These are phyloP conservation scores for Solioccasus polychromus DNA, from an alignment of 768 basidiomycete genomes.

Conservation along the genomic window DNA sequence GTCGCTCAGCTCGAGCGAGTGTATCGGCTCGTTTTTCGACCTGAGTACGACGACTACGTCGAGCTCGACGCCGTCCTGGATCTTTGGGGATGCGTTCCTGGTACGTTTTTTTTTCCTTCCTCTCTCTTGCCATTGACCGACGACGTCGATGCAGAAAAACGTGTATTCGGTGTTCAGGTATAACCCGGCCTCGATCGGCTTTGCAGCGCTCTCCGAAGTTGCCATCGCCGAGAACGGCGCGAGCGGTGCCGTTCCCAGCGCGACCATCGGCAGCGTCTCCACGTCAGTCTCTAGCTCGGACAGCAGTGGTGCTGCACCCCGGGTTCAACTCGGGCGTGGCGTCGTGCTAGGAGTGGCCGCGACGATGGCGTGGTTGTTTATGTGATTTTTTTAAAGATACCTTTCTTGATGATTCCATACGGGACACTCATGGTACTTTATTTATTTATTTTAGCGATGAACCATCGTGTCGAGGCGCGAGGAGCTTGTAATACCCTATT, in stretches of 20 bases:
- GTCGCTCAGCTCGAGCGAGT: slow-evolving; percentile 36
- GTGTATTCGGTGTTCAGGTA: slow-evolving; percentile 56
- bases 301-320: slow-evolving; percentile 3
- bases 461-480: too few relatives aligned
- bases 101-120: slow-evolving; percentile 4
- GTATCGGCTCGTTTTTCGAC: slow-evolving; percentile 55
- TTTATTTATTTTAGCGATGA: too few relatives aligned
- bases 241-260: slow-evolving; percentile 41
- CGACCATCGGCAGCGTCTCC: slow-evolving; percentile 57
- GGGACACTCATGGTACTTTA: too few relatives aligned
- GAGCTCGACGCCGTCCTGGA: slow-evolving; percentile 42
- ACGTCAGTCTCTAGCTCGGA: slow-evolving; percentile 45
- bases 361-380: not conserved
- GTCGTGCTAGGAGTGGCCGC: not conserved
- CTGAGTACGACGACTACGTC: slow-evolving; percentile 26
- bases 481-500: too few relatives aligned
- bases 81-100: slow-evolving; percentile 52
- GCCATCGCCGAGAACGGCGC: slow-evolving; percentile 28
- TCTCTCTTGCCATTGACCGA: not conserved
- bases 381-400: too few relatives aligned
- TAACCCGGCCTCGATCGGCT: slow-evolving; percentile 48
- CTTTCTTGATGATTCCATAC: too few relatives aligned
- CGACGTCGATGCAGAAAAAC: slow-evolving; percentile 39
- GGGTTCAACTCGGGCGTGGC: not conserved
- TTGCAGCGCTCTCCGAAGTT: slow-evolving; percentile 41